Evolutionary conservation across 371 early-diverging fungal genomes (phyloP), one percentile per base, ranked within the genome.

Genomic region (Blakeslea trispora): DNA sequence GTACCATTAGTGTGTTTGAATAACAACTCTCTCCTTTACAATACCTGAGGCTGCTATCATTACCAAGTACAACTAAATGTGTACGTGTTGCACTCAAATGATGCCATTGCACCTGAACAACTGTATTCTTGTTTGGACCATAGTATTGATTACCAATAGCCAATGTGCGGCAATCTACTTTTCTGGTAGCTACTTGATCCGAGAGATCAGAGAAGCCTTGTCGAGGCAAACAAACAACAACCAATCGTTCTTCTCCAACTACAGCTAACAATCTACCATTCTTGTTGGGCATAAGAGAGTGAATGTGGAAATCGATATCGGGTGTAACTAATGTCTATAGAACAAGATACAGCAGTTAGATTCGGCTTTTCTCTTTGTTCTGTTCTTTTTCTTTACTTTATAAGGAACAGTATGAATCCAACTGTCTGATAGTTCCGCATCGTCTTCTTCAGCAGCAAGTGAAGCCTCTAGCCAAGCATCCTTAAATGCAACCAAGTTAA

Each of bases 1-100:
- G 28, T 28, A 28, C 7, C 7, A 7, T 28, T n/a, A n/a, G n/a
- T n/a, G n/a, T n/a, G n/a, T n/a, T n/a, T n/a, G n/a, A n/a, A n/a
- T n/a, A n/a, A n/a, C n/a, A n/a, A n/a, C n/a, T n/a, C n/a, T n/a
- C n/a, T n/a, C n/a, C n/a, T n/a, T n/a, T n/a, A n/a, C n/a, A n/a
- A n/a, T 69, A 73, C 77, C 77, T 58, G 13, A 78, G 53, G 2
- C 57, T 45, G 44, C 58, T 71, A 44, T 78, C 75, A 42, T 55
- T 57, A 2, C 65, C 57, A 15, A 78, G 63, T 1, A 75, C 57
- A 28, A 75, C 48, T n/a, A 79, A 37, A 59, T 79, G 79, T 0
- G 71, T 62, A 11, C 55, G 47, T 8, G 71, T 61, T 49, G 75
- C 75, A 63, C 79, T 75, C n/a, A 79, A 47, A 40, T 75, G 74